A percentile compares a stretch with the other conserved stretches of the same genome.
These are phyloP conservation scores for Hanseniaspora lindneri DNA, from an alignment of 805 yeast genomes.

Conservation along the genomic window DNA sequence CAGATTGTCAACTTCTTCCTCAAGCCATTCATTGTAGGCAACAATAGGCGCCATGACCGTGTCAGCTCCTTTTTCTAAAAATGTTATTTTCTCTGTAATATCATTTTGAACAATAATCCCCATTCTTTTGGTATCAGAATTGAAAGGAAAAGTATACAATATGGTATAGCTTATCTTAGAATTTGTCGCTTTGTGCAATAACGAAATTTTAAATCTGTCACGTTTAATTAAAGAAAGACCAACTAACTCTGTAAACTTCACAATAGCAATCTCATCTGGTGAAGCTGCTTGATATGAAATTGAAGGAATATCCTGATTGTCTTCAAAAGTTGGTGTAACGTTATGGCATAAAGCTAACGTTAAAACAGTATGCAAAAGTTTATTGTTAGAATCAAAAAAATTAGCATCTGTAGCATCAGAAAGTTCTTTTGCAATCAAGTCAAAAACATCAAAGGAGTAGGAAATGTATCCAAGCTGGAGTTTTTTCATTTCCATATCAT, in stretches of 20 bases:
- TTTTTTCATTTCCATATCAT: constrained; percentile 93
- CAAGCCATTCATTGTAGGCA: constrained; percentile 84
- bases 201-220: constrained; percentile 63
- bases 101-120: constrained; percentile 67
- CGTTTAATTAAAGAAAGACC: constrained; percentile 73
- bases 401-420: constrained; percentile 18
- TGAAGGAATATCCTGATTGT: constrained; percentile 34
- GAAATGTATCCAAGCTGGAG: constrained; percentile 87
- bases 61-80: constrained; percentile 91
- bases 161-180: constrained; percentile 48
- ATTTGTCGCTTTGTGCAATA: constrained; percentile 51
- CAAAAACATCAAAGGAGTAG: constrained; percentile 85
- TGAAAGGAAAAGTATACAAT: constrained; percentile 81
- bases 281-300: constrained; percentile 91
- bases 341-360: constrained; percentile 93
- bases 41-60: constrained; percentile 82
- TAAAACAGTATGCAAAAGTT: constrained; percentile 68
- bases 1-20: constrained; percentile 95
- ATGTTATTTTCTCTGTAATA: constrained; percentile 44
- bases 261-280: constrained; percentile 97
- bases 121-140: constrained; percentile 92
- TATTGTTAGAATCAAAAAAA: constrained; percentile 51
- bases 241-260: constrained; percentile 73
- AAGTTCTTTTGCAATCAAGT: constrained; percentile 51
- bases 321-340: constrained; percentile 85